Base-by-base conservation (phyloP, 2,329 filamentous ascomycete genomes). In the Trichophyton simii region DNA sequence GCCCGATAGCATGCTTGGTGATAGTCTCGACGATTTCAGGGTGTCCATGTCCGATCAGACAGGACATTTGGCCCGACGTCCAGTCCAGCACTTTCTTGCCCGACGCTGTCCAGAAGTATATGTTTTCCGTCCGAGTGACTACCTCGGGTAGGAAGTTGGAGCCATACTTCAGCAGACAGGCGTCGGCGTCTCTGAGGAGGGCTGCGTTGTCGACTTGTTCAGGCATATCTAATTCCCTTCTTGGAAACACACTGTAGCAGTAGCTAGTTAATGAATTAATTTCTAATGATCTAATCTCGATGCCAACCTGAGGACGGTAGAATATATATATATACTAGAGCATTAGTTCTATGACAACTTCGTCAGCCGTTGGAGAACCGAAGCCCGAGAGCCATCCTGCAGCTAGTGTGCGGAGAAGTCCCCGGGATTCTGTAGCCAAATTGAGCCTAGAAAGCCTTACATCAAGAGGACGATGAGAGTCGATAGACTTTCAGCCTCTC, bases 21-120 rank as follows among this genome's bases (percentile, higher is more conserved):
- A 84, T 78, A 0, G 78, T 78, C 59, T 80, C 70, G 25, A 84
- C 81, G 58, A 85, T 79, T 63, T 86, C 82, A 0, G 80, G 48
- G 20, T 60, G 59, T 9, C 34, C 42, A 41, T 60, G 59, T 6
- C 82, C 82, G 1, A 85, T 72, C 0, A 85, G 73, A 41, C 78
- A 84, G 4, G 76, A 79, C 81, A 84, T 84, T 64, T 85, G 82
- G 13, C 82, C 82, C 0, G 82, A 84, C 0, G 82, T 85, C 42
- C 42, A 60, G 31, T 52, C 59, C 11, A 52, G 44, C 15, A 60
- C 46, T 18, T 55, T 41, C 18, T 60, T 60, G 9, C 59, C 59
- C 3, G 25, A 36, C 11, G 42, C 34, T 15, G 42, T 54, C 34
- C 46, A 60, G 28, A 60, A 54, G n/a, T 54, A 52, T 9, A 54